Evolutionary conservation across 345 rosid species (phyloP).

Genomic region (Odontarrhena argentea): DNA sequence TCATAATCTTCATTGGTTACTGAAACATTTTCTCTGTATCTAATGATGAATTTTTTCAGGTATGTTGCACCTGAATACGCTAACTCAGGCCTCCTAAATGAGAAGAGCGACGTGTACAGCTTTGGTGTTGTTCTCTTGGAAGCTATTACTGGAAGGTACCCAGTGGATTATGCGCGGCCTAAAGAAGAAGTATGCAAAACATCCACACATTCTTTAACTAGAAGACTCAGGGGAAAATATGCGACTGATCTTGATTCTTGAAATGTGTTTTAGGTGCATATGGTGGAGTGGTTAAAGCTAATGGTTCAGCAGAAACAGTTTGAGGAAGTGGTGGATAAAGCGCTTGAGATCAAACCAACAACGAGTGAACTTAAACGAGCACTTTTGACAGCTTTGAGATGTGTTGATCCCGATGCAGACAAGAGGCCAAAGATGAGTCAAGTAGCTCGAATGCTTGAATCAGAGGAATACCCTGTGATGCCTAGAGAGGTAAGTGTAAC

Average conservation of each 20-base stretch:
- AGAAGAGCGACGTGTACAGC: constrained; percentile 97
- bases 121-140: constrained; percentile 91
- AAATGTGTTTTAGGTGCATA: constrained; percentile 63
- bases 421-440: constrained; percentile 98
- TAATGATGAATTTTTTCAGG: constrained; percentile 45
- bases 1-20: constrained; percentile 2
- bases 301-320: constrained; percentile 85
- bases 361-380: constrained; percentile 88
- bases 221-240: not conserved
- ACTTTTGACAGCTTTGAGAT: constrained; percentile 90
- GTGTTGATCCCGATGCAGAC: constrained; percentile 91
- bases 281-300: constrained; percentile 96
- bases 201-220: not conserved
- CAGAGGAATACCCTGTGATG: constrained; percentile 79
- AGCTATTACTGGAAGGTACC: constrained; percentile 98
- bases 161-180: constrained; percentile 86
- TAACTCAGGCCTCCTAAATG: constrained; percentile 86
- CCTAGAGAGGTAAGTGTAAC: constrained; percentile 65
- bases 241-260: constrained; percentile 6
- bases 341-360: constrained; percentile 69
- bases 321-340: constrained; percentile 85
- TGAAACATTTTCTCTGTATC: constrained; percentile 3
- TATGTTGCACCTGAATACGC: constrained; percentile 98
- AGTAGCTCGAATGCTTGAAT: constrained; percentile 92
- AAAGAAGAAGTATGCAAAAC: constrained; percentile 67